Evolutionary conservation across 345 rosid species (phyloP).

Genomic region (Eutrema japonicum): DNA sequence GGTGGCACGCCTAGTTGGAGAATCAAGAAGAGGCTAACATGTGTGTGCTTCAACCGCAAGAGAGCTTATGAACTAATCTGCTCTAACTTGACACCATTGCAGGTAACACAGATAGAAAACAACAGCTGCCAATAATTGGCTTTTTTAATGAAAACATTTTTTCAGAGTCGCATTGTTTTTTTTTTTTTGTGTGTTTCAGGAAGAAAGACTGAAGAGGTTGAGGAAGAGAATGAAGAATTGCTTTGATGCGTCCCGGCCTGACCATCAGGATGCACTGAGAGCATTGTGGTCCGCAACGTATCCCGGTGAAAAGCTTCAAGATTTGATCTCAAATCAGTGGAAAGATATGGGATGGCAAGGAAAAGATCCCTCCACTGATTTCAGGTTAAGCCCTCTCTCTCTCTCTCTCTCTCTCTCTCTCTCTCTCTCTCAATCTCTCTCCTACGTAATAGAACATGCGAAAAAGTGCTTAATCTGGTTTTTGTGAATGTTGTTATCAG

Average conservation of each 20-base stretch:
- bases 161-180: not conserved
- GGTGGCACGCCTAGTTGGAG: slow-evolving; percentile 66
- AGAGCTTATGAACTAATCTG: slow-evolving; percentile 70
- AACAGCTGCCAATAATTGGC: not conserved
- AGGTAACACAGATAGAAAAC: slow-evolving; percentile 49
- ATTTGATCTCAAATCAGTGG: slow-evolving; percentile 90
- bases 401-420: not conserved
- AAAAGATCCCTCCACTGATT: slow-evolving; percentile 93
- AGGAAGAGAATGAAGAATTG: slow-evolving; percentile 70
- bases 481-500: slow-evolving; percentile 48
- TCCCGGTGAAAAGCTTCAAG: slow-evolving; percentile 71
- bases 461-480: not conserved
- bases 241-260: slow-evolving; percentile 73
- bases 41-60: slow-evolving; percentile 90
- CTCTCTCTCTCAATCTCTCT: not conserved
- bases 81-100: slow-evolving; percentile 79
- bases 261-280: slow-evolving; percentile 90
- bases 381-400: slow-evolving; percentile 53
- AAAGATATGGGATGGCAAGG: slow-evolving; percentile 99
- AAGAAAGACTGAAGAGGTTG: slow-evolving; percentile 74
- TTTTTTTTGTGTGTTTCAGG: slow-evolving; percentile 47
- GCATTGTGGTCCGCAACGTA: slow-evolving; percentile 85
- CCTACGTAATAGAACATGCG: not conserved
- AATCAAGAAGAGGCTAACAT: slow-evolving; percentile 81
- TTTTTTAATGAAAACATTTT: not conserved